Base-by-base conservation (phyloP, 208 protist species). In the Leishmania arabica region DNA sequence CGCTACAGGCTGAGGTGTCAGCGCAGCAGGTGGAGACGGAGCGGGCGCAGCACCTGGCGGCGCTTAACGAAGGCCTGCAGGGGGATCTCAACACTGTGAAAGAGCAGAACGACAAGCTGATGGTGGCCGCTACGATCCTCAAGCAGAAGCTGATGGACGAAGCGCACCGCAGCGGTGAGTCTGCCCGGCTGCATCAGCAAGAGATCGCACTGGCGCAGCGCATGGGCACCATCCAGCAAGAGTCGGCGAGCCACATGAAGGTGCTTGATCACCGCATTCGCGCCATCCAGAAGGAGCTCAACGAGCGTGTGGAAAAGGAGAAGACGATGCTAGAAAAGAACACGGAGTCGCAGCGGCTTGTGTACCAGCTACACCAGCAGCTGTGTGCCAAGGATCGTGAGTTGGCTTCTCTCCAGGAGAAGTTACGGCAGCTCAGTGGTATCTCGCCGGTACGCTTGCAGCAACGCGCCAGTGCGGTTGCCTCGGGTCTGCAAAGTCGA, bases 71-170 rank as follows among this genome's bases (percentile, higher is more conserved):
- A 73, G 83, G 73, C 9, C 84, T 97, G 45, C 88, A 88, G 24
- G 71, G 77, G 0, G 91, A 95, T 81, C 76, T 96, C 21, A 88
- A 86, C 49, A 86, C 84, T 17, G 73, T 97, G 71, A 91, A 88
- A 74, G 90, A 94, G 78, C 95, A 97, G 84, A 95, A 96, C 73
- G 90, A 96, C 60, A 91, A 94, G 64, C 84, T 97, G n/a, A 80
- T 96, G 65, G 54, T 91, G 54, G 95, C 95, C 56, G 88, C 91
- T 13, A 89, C 93, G 9, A 82, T 95, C 62, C 86, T 97, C 31
- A 94, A 95, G 87, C 87, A 95, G 70, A 86, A 88, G 64, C 86
- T 96, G 17, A 85, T 96, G 74, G 93, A 94, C 45, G 90, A 95
- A 75, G 88, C 90, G 13, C 86, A 89, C 42, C 75, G 85, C 40